These are phyloP conservation scores for barrel medic (Medicago truncatula) DNA, from an alignment of 306 rosid species.

Conservation along the genomic window MtrunA17r5.0-ANR NC_053048.1:48356501-48357000, in stretches of 20 bases:
- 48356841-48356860: slow-evolving; percentile 6
- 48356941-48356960: slow-evolving; percentile 11
- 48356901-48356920: not conserved
- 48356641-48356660: not conserved
- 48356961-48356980: slow-evolving; percentile 24
- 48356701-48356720: not conserved
- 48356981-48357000: slow-evolving; percentile 1
- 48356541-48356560: not conserved
- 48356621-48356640: not conserved
- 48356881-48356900: slow-evolving; percentile 13
- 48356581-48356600: not conserved
- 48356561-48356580: not conserved
- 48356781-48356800: slow-evolving; percentile 5
- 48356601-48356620: not conserved
- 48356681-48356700: not conserved
- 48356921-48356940: slow-evolving; percentile 20
- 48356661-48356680: not conserved
- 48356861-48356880: slow-evolving; percentile 31
- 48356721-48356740: slow-evolving; percentile 12
- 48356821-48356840: slow-evolving; percentile 2
- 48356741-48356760: slow-evolving; percentile 20
- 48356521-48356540: not conserved
- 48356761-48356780: not conserved
- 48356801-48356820: slow-evolving; percentile 10
- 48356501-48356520: not conserved